These are phyloP conservation scores for Alternaria rosae DNA, from an alignment of 2,329 filamentous ascomycete species.

Conservation along the genomic window DNA sequence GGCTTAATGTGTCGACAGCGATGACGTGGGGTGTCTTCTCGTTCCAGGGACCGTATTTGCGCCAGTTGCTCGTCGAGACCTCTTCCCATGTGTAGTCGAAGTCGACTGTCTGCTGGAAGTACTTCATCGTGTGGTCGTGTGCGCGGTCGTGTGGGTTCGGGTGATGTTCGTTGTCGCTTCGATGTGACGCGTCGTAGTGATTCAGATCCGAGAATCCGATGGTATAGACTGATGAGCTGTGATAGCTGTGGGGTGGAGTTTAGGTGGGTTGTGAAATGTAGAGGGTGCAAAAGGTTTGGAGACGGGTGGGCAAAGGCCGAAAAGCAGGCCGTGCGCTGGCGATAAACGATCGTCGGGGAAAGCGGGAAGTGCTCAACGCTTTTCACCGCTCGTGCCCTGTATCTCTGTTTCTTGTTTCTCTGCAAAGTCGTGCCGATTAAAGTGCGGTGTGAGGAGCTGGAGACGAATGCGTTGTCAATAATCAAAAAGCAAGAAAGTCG, in stretches of 20 bases:
- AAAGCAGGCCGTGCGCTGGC: slow-evolving; percentile 24
- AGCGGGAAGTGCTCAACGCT: slow-evolving; percentile 21
- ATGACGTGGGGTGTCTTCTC: slow-evolving; percentile 97
- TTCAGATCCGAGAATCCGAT: background rate
- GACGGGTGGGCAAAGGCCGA: slow-evolving; percentile 26
- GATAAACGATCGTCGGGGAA: slow-evolving; percentile 24
- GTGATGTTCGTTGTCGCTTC: background rate
- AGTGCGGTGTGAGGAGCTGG: slow-evolving; percentile 8
- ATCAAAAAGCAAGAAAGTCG: slow-evolving; percentile 1
- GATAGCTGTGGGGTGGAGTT: slow-evolving; percentile 13
- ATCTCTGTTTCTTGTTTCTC: slow-evolving; percentile 3
- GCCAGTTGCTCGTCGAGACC: slow-evolving; percentile 97
- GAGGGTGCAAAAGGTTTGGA: slow-evolving; percentile 20
- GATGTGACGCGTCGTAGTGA: slow-evolving; percentile 7
- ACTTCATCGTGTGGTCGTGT: slow-evolving; percentile 73
- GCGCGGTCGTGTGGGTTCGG: slow-evolving; percentile 9
- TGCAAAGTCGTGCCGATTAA: background rate
- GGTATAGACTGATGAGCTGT: slow-evolving; percentile 8
- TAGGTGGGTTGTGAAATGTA: slow-evolving; percentile 13
- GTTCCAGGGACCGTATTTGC: slow-evolving; percentile 99
- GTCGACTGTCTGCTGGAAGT: slow-evolving; percentile 87
- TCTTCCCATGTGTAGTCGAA: slow-evolving; percentile 99
- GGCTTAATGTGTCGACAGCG: slow-evolving; percentile 89
- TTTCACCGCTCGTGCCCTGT: slow-evolving; percentile 19
- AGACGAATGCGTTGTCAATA: slow-evolving; percentile 6